Percentiles rank a stretch among this genome's conserved stretches.
phyloP scores from a whole-genome alignment of 352 stramenopile genomes.

The Pythium rishiriense region DNA sequence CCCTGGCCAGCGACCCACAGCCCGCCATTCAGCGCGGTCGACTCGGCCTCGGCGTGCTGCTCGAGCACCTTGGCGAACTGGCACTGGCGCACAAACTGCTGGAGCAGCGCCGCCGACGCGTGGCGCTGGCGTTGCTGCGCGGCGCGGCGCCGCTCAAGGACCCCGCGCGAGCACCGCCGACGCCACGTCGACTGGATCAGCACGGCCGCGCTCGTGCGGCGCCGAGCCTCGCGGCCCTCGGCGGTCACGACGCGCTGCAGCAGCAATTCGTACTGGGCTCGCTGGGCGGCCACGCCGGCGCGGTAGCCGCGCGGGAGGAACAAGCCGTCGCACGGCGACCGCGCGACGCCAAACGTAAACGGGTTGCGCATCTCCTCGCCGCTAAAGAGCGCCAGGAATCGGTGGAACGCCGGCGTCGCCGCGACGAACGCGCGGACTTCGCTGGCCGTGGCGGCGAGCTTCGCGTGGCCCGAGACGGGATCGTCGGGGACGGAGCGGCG shows the following conservation, averaged over 20 bases:
- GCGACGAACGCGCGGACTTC: slow-evolving; percentile 41
- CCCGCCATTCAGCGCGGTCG: slow-evolving; percentile 53
- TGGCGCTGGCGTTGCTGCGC: slow-evolving; percentile 39
- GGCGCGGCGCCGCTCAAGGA: slow-evolving; percentile 31
- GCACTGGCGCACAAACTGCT: slow-evolving; percentile 52
- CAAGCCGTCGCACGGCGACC: slow-evolving; percentile 20
- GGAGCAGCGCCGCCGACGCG: slow-evolving; percentile 44
- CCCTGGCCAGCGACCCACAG: slow-evolving; percentile 54
- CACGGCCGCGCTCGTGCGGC: slow-evolving; percentile 38
- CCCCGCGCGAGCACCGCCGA: slow-evolving; percentile 38
- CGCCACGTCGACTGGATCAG: slow-evolving; percentile 74
- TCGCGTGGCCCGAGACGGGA: background rate
- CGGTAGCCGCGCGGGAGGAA: slow-evolving; percentile 18
- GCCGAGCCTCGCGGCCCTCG: slow-evolving; percentile 40
- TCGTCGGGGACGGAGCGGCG: background rate
- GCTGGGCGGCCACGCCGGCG: slow-evolving; percentile 29
- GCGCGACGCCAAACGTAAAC: slow-evolving; percentile 35
- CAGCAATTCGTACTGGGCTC: slow-evolving; percentile 42
- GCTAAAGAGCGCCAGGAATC: slow-evolving; percentile 61
- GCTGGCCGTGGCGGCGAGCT: slow-evolving; percentile 9
- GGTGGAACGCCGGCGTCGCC: slow-evolving; percentile 32
- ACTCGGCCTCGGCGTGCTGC: slow-evolving; percentile 50
- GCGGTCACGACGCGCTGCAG: slow-evolving; percentile 52
- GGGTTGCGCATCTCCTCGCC: slow-evolving; percentile 67
- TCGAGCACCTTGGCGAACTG: slow-evolving; percentile 53